phyloP scores from a whole-genome alignment of 2,329 filamentous ascomycete species.

The Venturiaceae sp. region DNA sequence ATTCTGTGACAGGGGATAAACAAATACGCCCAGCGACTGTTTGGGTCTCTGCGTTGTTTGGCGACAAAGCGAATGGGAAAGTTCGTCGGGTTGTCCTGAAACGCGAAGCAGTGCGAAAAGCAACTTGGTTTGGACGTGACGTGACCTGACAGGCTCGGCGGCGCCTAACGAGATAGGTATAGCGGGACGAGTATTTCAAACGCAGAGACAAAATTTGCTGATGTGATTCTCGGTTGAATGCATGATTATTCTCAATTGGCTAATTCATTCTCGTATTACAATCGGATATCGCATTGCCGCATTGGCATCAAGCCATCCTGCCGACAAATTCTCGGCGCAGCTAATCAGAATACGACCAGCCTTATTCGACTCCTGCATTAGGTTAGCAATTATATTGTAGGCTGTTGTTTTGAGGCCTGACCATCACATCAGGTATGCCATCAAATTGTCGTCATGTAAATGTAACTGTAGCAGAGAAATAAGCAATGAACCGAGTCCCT shows the following conservation, averaged over 20 bases:
- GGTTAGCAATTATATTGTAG: too few species aligned
- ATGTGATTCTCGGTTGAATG: background rate
- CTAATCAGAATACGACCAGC: background rate
- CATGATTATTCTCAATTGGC: background rate
- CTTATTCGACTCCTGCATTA: too few species aligned
- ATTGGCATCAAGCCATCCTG: background rate
- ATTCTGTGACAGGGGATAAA: slow-evolving; percentile 2
- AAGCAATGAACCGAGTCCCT: too few species aligned
- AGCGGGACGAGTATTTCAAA: too few species aligned
- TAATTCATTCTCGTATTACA: background rate
- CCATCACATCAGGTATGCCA: too few species aligned
- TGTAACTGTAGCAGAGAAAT: too few species aligned
- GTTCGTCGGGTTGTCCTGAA: background rate
- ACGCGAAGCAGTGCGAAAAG: background rate
- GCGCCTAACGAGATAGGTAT: too few species aligned
- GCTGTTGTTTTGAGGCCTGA: background rate
- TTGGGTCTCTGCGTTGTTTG: background rate
- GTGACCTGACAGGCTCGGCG: background rate
- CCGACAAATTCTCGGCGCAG: background rate
- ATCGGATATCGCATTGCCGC: background rate
- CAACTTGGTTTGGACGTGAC: background rate
- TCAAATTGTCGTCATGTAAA: too few species aligned
- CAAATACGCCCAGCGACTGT: background rate
- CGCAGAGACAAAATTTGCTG: background rate
- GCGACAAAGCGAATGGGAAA: background rate